These are phyloP conservation scores for Mrakia blollopis DNA, from an alignment of 768 basidiomycete species.

Conservation along the genomic window DNA sequence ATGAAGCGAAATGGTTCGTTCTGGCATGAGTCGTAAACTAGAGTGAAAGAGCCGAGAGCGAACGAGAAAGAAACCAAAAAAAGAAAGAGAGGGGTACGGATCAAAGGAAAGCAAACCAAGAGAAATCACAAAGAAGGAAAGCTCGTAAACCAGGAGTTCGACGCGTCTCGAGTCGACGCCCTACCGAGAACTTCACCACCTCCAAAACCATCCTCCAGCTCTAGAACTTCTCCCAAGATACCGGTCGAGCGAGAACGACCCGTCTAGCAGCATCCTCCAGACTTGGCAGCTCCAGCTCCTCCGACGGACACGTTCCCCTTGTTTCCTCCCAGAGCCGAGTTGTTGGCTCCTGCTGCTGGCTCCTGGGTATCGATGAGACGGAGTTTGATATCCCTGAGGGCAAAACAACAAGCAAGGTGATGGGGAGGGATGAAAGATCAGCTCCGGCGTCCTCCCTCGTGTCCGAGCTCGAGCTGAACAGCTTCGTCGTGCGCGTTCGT, in stretches of 20 bases:
- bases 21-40: not conserved
- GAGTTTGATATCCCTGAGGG: slow-evolving; percentile 84
- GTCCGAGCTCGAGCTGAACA: no score
- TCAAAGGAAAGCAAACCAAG: no score
- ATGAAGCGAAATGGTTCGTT: not conserved
- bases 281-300: not conserved
- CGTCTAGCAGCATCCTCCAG: slow-evolving; percentile 25
- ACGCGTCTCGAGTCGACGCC: not conserved
- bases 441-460: not conserved
- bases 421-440: not conserved
- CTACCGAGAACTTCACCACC: not conserved
- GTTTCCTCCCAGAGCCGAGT: slow-evolving; percentile 8
- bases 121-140: no score
- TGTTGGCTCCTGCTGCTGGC: slow-evolving; percentile 10
- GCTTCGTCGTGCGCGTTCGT: not conserved
- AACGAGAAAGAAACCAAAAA: not conserved
- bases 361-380: slow-evolving; percentile 81
- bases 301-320: slow-evolving; percentile 27
- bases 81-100: not conserved
- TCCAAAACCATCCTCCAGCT: not conserved
- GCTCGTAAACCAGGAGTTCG: not conserved
- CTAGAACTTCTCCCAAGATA: not conserved
- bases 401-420: not conserved
- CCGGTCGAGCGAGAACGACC: not conserved
- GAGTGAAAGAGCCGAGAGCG: not conserved